These are phyloP conservation scores for Teunomyces tritomae DNA, from an alignment of 805 yeast species.

Conservation along the genomic window DNA sequence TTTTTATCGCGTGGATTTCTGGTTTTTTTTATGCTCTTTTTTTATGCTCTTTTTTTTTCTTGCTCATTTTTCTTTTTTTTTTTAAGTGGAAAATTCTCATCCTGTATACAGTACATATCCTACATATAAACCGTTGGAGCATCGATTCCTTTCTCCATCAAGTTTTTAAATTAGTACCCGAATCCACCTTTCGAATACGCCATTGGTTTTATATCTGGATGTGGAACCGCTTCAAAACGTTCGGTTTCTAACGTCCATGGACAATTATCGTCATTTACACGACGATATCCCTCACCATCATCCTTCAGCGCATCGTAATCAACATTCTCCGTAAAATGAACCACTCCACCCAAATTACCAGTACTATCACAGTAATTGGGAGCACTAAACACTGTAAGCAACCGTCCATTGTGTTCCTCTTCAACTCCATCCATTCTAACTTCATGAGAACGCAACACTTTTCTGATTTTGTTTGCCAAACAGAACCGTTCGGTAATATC, in stretches of 20 bases:
- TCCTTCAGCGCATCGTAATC: slow-evolving; percentile 46
- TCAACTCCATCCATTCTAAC: slow-evolving; percentile 91
- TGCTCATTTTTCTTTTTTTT: background rate
- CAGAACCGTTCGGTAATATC: slow-evolving; percentile 85
- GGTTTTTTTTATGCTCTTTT: background rate
- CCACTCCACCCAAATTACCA: slow-evolving; percentile 87
- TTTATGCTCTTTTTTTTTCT: background rate
- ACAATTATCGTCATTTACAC: slow-evolving; percentile 35
- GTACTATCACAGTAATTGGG: slow-evolving; percentile 96
- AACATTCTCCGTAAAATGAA: slow-evolving; percentile 57
- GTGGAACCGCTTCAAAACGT: slow-evolving; percentile 79
- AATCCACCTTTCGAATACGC: slow-evolving; percentile 62
- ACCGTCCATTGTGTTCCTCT: slow-evolving; percentile 78
- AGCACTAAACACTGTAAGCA: slow-evolving; percentile 95
- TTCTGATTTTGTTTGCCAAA: slow-evolving; percentile 64
- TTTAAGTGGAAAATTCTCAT: too few relatives aligned
- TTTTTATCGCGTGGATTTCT: too few relatives aligned
- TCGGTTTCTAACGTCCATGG: slow-evolving; percentile 50
- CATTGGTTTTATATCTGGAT: slow-evolving; percentile 93
- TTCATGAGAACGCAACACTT: slow-evolving; percentile 91
- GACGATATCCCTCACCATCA: slow-evolving; percentile 41
- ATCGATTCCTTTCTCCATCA: background rate
- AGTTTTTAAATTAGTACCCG: slow-evolving; percentile 28
- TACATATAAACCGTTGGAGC: too few relatives aligned
- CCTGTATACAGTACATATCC: background rate